Evolutionary conservation across 805 yeast genomes (phyloP), one percentile per base, ranked within the genome.

Genomic region (Lipomyces oligophaga): DNA sequence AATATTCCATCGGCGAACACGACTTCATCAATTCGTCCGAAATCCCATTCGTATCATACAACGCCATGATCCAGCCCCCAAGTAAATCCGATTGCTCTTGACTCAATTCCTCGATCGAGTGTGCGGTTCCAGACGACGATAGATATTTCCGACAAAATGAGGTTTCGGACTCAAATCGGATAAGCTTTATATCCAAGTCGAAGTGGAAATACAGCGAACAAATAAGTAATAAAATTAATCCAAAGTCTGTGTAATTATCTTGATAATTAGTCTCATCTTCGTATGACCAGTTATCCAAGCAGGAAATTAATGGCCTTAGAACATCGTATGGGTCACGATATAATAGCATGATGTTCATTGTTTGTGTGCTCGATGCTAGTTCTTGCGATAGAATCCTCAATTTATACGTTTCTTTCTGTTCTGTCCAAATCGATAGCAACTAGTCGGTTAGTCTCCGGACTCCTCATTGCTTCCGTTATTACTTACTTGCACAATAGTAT

Each of bases 31-130:
- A 66, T 35, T 84, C 89, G 64, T 90, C 97, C 0, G 95, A 81
- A 30, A 89, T 78, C 2, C 96, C 95, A 31, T 81, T 82, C 26
- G 85, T 75, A 52, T 86, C 89, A 65, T 85, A 88, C 33, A 90
- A 64, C 1, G 93, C 89, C 22, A 75, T 68, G 37, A 84, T 76
- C 97, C 97, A 90, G 20, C 78, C 83, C 35, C 78, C 76, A 15
- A 81, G 65, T 5, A 64, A 56, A 4, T 59, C 63, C 18, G 57
- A 54, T 21, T 60, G 61, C 3, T 60, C 61, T 4, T 54, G 57
- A 5, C 52, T 34, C 28, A 46, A 30, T 35, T 42, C 31, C 27
- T 53, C 58, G 30, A 43, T 41, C 22, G 59, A 42, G 19, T 44
- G 50, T 5, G 55, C 49, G n/a, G 55, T 54, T 5, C 55, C 55